A percentile compares a stretch with the other conserved stretches of the same genome.
Evolutionary conservation across 1,284 basidiomycete genomes (phyloP).

Genomic region (Papiliotrema terrestris): DNA sequence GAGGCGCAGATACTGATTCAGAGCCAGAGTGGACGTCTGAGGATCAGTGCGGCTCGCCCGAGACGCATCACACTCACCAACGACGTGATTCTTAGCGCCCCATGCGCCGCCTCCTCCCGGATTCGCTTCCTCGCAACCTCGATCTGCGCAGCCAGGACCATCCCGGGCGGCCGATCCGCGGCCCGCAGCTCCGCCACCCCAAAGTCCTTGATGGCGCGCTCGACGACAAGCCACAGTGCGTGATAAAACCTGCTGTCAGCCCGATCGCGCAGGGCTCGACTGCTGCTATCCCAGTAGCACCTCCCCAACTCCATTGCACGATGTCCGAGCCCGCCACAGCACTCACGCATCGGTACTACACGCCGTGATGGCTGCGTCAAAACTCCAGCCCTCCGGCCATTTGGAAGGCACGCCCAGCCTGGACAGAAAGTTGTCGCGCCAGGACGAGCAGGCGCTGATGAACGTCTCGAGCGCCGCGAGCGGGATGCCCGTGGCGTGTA

Average conservation of each 20-base stretch:
- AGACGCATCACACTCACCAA: constrained; percentile 56
- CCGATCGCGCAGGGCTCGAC: no score
- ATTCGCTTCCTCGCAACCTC: constrained; percentile 62
- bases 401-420: constrained; percentile 78
- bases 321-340: not conserved
- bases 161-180: constrained; percentile 6
- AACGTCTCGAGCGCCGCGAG: constrained; percentile 60
- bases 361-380: constrained; percentile 71
- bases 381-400: constrained; percentile 82
- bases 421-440: constrained; percentile 71
- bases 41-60: not conserved
- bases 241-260: constrained; percentile 60
- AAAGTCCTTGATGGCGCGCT: constrained; percentile 64
- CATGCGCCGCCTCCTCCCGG: constrained; percentile 73
- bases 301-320: no score
- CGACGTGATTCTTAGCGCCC: constrained; percentile 78
- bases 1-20: constrained; percentile 68
- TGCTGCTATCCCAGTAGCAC: no score
- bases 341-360: constrained; percentile 68
- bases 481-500: constrained; percentile 70
- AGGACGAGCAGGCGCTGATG: constrained; percentile 62
- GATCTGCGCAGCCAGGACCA: constrained; percentile 4
- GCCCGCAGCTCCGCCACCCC: constrained; percentile 61
- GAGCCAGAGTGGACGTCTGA: constrained; percentile 70
- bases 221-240: constrained; percentile 64